Conservation (phyloP, 2,329 filamentous ascomycete species). For the Alternaria tenuissima region DNA sequence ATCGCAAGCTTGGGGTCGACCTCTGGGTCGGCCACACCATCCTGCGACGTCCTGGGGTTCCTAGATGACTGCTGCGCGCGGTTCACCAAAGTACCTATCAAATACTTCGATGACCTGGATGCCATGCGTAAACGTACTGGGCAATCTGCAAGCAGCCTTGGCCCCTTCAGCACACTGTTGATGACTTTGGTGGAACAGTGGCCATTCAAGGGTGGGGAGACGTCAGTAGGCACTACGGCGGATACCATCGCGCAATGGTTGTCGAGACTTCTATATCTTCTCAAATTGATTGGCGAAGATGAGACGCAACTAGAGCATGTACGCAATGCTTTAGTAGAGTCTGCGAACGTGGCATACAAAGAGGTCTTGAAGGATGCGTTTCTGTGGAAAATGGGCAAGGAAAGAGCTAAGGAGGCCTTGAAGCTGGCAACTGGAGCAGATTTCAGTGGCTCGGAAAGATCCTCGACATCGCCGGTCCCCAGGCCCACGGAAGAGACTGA, state of each 20-base stretch:
- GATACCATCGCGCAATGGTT: constrained; percentile 48
- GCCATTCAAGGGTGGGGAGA: constrained; percentile 62
- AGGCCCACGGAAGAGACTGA: constrained; percentile 25
- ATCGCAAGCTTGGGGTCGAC: constrained; percentile 59
- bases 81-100: constrained; percentile 78
- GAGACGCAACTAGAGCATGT: constrained; percentile 35
- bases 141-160: constrained; percentile 25
- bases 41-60: constrained; percentile 68
- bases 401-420: constrained; percentile 46
- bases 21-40: constrained; percentile 34
- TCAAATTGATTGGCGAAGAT: constrained; percentile 50
- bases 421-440: constrained; percentile 46
- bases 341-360: constrained; percentile 39
- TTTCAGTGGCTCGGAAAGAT: constrained; percentile 48
- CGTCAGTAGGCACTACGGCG: constrained; percentile 34
- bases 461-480: constrained; percentile 38
- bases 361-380: constrained; percentile 46
- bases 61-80: constrained; percentile 84
- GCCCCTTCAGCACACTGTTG: constrained; percentile 68
- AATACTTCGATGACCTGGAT: constrained; percentile 77
- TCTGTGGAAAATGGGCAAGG: constrained; percentile 50
- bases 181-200: constrained; percentile 80
- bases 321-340: constrained; percentile 40
- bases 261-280: constrained; percentile 44
- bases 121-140: constrained; percentile 51